Percentiles rank a stretch among this genome's conserved stretches.
These are phyloP conservation scores for Phytopythium sindhum DNA, from an alignment of 352 stramenopile genomes.

Conservation along the genomic window DNA sequence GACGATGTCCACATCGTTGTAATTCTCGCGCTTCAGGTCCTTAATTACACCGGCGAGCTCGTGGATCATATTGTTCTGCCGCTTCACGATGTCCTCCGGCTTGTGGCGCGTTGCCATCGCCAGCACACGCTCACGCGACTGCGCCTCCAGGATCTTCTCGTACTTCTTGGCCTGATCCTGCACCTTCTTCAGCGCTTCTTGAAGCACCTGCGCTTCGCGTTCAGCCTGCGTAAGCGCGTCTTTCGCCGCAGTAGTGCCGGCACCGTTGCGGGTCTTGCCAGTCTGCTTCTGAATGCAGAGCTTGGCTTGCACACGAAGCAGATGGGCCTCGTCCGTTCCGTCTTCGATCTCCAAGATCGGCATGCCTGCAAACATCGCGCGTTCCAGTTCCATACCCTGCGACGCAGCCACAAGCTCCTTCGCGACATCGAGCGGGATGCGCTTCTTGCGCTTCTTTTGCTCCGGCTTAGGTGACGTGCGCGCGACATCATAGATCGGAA, in stretches of 20 bases:
- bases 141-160: slow-evolving; percentile 70
- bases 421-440: slow-evolving; percentile 77
- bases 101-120: slow-evolving; percentile 72
- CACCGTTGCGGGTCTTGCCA: slow-evolving; percentile 24
- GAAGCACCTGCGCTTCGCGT: slow-evolving; percentile 65
- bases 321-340: slow-evolving; percentile 70
- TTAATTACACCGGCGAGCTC: slow-evolving; percentile 71
- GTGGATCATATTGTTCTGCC: slow-evolving; percentile 81
- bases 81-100: slow-evolving; percentile 65
- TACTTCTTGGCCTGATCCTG: slow-evolving; percentile 85
- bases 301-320: slow-evolving; percentile 80
- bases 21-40: slow-evolving; percentile 72
- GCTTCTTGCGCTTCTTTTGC: slow-evolving; percentile 67
- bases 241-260: slow-evolving; percentile 30
- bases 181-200: slow-evolving; percentile 80
- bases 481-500: slow-evolving; percentile 51
- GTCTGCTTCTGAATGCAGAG: slow-evolving; percentile 65
- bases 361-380: slow-evolving; percentile 70
- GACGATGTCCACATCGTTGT: slow-evolving; percentile 66
- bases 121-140: slow-evolving; percentile 68
- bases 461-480: slow-evolving; percentile 20
- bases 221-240: slow-evolving; percentile 67
- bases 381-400: slow-evolving; percentile 62
- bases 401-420: slow-evolving; percentile 78
- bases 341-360: slow-evolving; percentile 74